Conservation (phyloP, 2,329 filamentous ascomycete species). For the Trichophyton benhamiae region DNA sequence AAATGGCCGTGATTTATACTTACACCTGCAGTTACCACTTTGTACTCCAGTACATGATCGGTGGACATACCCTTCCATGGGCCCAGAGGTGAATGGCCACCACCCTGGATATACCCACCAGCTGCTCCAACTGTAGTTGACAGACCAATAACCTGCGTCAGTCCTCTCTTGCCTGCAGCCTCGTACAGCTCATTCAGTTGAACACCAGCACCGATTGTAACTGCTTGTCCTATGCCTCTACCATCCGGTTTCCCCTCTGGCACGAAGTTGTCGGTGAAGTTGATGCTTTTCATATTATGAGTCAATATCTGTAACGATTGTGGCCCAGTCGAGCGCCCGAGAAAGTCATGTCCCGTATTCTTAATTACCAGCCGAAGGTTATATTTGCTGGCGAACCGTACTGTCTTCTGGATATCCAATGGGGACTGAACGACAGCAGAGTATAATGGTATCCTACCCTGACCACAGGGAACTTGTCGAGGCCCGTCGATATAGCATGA, state of each 20-base stretch:
- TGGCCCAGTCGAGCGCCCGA: slow-evolving; percentile 49
- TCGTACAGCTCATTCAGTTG: slow-evolving; percentile 43
- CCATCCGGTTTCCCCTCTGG: slow-evolving; percentile 25
- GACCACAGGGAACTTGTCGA: slow-evolving; percentile 18
- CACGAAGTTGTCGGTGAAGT: slow-evolving; percentile 28
- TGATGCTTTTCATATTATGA: slow-evolving; percentile 21
- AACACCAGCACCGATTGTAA: slow-evolving; percentile 46
- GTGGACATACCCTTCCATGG: slow-evolving; percentile 40
- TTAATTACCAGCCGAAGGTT: slow-evolving; percentile 36
- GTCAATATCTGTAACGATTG: slow-evolving; percentile 33
- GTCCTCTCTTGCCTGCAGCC: slow-evolving; percentile 35
- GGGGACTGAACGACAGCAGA: slow-evolving; percentile 24
- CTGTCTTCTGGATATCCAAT: slow-evolving; percentile 27
- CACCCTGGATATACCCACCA: slow-evolving; percentile 38
- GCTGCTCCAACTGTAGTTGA: slow-evolving; percentile 41
- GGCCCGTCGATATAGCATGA: slow-evolving; percentile 26
- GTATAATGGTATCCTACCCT: slow-evolving; percentile 29
- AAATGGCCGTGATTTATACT: slow-evolving; percentile 22
- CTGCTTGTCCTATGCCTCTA: slow-evolving; percentile 37
- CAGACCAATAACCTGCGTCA: slow-evolving; percentile 43
- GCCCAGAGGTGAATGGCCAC: slow-evolving; percentile 44
- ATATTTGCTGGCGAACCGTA: slow-evolving; percentile 18
- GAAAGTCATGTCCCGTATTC: slow-evolving; percentile 45
- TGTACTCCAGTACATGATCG: slow-evolving; percentile 38
- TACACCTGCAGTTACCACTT: slow-evolving; percentile 37